Evolutionary conservation across 371 early-diverging fungal species (phyloP).

Genomic region (Mortierella sp.): DNA sequence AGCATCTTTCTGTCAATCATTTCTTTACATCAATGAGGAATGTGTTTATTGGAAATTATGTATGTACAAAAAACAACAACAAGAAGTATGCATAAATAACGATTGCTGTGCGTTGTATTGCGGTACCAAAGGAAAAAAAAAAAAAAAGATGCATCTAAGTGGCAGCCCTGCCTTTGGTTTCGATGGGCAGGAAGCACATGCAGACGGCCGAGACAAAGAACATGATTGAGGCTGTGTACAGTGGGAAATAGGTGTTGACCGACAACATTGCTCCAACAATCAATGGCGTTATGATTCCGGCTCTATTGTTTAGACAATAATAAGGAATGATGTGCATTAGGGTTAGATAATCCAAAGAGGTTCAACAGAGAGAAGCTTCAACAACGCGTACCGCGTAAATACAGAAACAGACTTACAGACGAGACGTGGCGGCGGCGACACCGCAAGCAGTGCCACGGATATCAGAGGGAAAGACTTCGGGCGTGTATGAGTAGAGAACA

Average conservation of each 20-base stretch:
- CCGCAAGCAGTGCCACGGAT: constrained; percentile 88
- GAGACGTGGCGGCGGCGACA: constrained; percentile 81
- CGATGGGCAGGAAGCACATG: constrained; percentile 78
- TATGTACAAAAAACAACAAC: not conserved
- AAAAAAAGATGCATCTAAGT: not conserved
- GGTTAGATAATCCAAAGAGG: not conserved
- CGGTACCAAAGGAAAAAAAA: not conserved
- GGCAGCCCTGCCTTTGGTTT: constrained; percentile 68
- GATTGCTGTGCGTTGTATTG: not conserved
- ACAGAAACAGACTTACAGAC: constrained; percentile 61
- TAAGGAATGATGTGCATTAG: not conserved
- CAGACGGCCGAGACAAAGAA: constrained; percentile 72
- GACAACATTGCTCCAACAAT: constrained; percentile 77
- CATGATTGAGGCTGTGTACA: constrained; percentile 76
- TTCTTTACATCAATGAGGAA: not conserved
- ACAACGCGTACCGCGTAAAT: too few species aligned
- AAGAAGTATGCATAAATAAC: not conserved
- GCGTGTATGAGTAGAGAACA: constrained; percentile 90
- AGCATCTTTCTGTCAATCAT: too few species aligned
- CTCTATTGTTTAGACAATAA: constrained; percentile 30
- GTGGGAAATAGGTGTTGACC: constrained; percentile 69
- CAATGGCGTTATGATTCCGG: constrained; percentile 84
- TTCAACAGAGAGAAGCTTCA: constrained; percentile 2
- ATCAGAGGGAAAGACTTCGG: constrained; percentile 86
- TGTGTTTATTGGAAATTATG: not conserved